Percentiles rank a stretch among this genome's conserved stretches.
phyloP scores from a whole-genome alignment of 768 basidiomycete genomes.

The Russula dissimulans region DNA sequence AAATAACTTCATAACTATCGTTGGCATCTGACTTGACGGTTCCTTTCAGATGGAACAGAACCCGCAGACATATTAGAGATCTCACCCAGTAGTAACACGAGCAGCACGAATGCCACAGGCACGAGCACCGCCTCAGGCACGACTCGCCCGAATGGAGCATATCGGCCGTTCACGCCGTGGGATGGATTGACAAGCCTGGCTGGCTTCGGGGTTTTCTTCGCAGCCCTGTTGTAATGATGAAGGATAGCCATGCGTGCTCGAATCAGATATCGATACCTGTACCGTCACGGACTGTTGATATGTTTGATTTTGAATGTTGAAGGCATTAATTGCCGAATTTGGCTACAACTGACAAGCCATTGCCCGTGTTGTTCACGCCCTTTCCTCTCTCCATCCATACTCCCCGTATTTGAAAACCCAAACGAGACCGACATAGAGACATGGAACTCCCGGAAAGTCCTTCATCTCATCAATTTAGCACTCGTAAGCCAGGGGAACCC shows the following conservation, averaged over 20 bases:
- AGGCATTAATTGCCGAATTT: background rate
- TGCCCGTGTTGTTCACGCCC: background rate
- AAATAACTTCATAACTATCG: background rate
- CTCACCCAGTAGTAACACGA: slow-evolving; percentile 2
- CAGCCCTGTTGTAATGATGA: background rate
- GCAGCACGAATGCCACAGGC: no score
- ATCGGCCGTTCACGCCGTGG: background rate
- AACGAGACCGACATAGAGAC: background rate
- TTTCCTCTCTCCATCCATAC: background rate
- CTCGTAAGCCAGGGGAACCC: slow-evolving; percentile 40
- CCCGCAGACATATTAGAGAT: slow-evolving; percentile 24
- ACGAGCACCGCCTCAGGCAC: no score
- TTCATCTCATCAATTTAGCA: slow-evolving; percentile 12
- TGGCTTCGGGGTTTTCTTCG: background rate
- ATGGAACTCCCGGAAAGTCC: slow-evolving; percentile 15
- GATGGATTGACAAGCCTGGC: background rate
- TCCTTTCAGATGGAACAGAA: slow-evolving; percentile 22
- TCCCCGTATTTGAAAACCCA: no score
- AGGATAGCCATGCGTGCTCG: background rate
- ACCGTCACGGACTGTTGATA: no score
- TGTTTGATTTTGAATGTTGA: no score
- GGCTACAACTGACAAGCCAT: background rate
- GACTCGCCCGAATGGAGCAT: background rate
- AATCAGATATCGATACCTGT: background rate
- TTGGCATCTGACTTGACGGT: background rate